A percentile compares a stretch with the other conserved stretches of the same genome.
phyloP scores from a whole-genome alignment of 164 flowering plant genomes.

The Macadamia tetraphylla region DNA sequence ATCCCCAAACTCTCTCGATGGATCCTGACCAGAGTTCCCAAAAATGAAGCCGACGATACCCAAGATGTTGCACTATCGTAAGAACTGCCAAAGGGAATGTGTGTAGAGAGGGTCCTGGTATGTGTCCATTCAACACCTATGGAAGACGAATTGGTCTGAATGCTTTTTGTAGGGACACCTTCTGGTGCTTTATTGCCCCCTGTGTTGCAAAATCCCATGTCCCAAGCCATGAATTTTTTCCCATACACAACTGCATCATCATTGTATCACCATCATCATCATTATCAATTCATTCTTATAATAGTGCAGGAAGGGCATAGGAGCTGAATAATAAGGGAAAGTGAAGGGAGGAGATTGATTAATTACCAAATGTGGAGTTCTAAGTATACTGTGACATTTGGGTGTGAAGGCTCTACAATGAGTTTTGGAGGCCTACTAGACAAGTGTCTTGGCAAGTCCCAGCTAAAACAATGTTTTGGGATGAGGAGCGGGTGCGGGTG shows the following conservation, averaged over 20 bases:
- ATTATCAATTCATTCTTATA: no score
- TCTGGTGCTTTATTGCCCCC: slow-evolving; percentile 75
- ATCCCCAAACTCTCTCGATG: no score
- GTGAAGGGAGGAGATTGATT: no score
- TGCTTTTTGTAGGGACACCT: slow-evolving; percentile 54
- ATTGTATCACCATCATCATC: no score
- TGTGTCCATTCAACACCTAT: slow-evolving; percentile 53
- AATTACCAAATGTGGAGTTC: slow-evolving; percentile 60
- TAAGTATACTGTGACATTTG: slow-evolving; percentile 14
- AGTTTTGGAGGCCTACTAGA: slow-evolving; percentile 51
- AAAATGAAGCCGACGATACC: slow-evolving; percentile 81
- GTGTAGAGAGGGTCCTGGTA: slow-evolving; percentile 51
- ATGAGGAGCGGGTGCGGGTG: no score
- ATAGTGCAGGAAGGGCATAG: no score
- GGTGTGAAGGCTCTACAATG: no score
- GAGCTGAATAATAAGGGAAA: no score
- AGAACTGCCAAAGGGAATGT: slow-evolving; percentile 59
- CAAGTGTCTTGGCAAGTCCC: slow-evolving; percentile 63
- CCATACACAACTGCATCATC: slow-evolving; percentile 48
- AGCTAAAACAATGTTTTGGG: slow-evolving; percentile 11
- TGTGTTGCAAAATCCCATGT: slow-evolving; percentile 58
- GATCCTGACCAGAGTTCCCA: no score
- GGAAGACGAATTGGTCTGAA: slow-evolving; percentile 47
- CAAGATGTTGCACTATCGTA: slow-evolving; percentile 44
- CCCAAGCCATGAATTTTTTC: slow-evolving; percentile 46